These are phyloP conservation scores for Flaveria robusta DNA, from an alignment of 129 eudicot species.

Conservation along the genomic window DNA sequence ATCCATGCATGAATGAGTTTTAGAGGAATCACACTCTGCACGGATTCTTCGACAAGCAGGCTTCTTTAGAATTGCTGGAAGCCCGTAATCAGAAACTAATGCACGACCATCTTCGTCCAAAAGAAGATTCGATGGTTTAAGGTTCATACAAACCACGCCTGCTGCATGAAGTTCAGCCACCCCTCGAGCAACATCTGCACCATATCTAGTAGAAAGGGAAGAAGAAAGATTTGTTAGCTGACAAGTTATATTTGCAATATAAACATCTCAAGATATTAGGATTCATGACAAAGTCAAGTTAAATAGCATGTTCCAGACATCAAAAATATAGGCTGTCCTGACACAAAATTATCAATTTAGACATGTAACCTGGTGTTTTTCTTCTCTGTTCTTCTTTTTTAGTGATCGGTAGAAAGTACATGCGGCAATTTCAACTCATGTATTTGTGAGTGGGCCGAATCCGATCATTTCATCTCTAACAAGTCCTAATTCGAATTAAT, in stretches of 20 bases:
- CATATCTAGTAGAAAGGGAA: constrained; percentile 56
- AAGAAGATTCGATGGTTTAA: constrained; percentile 96
- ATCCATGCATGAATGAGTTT: constrained; percentile 95
- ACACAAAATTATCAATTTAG: constrained; percentile 4
- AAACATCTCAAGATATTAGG: not conserved
- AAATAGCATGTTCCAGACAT: not conserved
- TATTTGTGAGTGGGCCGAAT: not conserved
- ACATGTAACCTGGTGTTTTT: not conserved
- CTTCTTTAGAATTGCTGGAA: constrained; percentile 87
- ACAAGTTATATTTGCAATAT: constrained; percentile 16
- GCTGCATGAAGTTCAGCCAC: constrained; percentile 99
- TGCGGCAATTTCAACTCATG: not conserved
- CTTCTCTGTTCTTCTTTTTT: not conserved
- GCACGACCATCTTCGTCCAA: constrained; percentile 88
- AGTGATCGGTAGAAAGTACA: not conserved
- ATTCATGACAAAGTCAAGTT: not conserved
- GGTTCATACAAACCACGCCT: constrained; percentile 93
- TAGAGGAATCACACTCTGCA: constrained; percentile 75
- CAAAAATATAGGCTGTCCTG: not conserved
- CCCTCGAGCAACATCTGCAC: constrained; percentile 98
- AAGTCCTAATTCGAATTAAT: not conserved
- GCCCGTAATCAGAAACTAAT: constrained; percentile 97
- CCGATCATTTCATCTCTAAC: not conserved
- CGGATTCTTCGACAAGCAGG: constrained; percentile 77
- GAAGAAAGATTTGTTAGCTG: constrained; percentile 21